A percentile compares a stretch with the other conserved stretches of the same genome.
Conservation (phyloP, 805 yeast genomes). For the Lachancea quebecensis region DNA sequence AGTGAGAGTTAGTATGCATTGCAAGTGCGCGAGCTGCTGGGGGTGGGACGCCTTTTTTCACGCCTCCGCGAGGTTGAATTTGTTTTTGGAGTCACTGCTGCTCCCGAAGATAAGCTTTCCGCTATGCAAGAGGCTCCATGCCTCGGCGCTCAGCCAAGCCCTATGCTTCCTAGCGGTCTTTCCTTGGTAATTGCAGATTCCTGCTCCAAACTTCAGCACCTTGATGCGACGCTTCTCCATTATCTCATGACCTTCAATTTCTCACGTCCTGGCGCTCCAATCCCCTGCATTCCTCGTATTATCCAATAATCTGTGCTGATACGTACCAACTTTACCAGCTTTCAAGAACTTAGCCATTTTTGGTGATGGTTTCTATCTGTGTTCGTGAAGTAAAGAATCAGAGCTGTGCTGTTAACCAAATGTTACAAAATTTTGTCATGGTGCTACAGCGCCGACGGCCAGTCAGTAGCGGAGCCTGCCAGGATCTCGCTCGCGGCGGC, state of each 20-base stretch:
- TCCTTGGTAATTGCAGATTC: too few relatives aligned
- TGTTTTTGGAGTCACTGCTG: too few relatives aligned
- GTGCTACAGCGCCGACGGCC: not conserved
- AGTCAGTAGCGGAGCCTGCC: too few relatives aligned
- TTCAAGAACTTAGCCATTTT: slow-evolving; percentile 97
- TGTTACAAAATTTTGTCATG: slow-evolving; percentile 3
- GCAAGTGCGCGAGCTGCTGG: not conserved
- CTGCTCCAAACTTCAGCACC: too few relatives aligned
- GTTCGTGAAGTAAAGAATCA: slow-evolving; percentile 9
- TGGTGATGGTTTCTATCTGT: slow-evolving; percentile 22
- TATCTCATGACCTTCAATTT: not conserved
- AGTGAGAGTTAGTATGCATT: slow-evolving; percentile 24
- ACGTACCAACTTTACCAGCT: slow-evolving; percentile 92
- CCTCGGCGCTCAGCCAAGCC: too few relatives aligned
- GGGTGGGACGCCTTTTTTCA: not conserved
- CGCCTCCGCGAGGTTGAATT: too few relatives aligned
- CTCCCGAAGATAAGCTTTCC: too few relatives aligned
- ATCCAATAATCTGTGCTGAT: slow-evolving; percentile 7
- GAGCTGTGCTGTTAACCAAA: not conserved
- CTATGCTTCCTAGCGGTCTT: too few relatives aligned
- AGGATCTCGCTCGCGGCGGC: too few relatives aligned
- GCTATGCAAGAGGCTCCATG: too few relatives aligned
- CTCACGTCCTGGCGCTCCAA: not conserved
- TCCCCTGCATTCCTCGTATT: not conserved
- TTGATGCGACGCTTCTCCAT: too few relatives aligned